These are phyloP conservation scores for Globisporangium paroecandrum DNA, from an alignment of 352 stramenopile species.

Conservation along the genomic window DNA sequence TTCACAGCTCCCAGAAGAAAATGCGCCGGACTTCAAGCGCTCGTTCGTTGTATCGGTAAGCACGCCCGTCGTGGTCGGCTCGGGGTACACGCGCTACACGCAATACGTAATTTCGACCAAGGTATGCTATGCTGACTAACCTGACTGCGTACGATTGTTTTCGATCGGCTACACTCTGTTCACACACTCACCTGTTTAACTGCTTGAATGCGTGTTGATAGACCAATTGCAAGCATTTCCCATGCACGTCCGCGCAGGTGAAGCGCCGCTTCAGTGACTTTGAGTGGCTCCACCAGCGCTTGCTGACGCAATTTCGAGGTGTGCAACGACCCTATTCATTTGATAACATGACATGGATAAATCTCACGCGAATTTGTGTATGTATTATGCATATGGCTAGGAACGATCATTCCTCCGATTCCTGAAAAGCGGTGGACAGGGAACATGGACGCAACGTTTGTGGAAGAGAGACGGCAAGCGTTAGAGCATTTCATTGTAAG, in stretches of 20 bases:
- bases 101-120: conserved; percentile 87
- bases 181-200: neutral
- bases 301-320: conserved; percentile 80
- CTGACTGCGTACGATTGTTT: neutral
- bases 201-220: conserved; percentile 15
- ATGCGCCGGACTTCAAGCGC: conserved; percentile 37
- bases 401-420: conserved; percentile 86
- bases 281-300: conserved; percentile 83
- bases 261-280: conserved; percentile 89
- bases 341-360: neutral
- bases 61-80: conserved; percentile 74
- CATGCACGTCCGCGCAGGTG: conserved; percentile 67
- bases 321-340: neutral
- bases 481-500: conserved; percentile 87
- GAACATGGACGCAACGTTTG: conserved; percentile 88
- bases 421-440: conserved; percentile 86
- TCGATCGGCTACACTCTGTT: neutral
- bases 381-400: conserved; percentile 17
- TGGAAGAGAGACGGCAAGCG: conserved; percentile 83
- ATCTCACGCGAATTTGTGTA: neutral
- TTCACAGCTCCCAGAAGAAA: conserved; percentile 51
- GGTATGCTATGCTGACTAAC: conserved; percentile 23
- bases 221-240: conserved; percentile 69
- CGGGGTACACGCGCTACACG: conserved; percentile 81
- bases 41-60: conserved; percentile 75